Base-by-base conservation (phyloP, 164 flowering plant species). In the Magnolia officinalis region DNA sequence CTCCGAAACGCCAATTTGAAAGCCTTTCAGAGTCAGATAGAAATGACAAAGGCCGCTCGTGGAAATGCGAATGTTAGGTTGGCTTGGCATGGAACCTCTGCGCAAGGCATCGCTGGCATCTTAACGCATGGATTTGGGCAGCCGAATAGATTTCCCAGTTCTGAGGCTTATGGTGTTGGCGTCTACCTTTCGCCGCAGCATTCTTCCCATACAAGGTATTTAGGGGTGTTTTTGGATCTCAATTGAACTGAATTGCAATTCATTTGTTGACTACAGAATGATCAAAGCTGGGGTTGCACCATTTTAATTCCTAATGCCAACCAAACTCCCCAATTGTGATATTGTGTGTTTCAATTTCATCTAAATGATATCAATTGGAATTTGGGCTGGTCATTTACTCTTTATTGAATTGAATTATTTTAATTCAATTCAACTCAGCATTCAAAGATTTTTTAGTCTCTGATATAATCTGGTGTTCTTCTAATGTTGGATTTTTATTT, bases 11-110 rank as follows among this genome's bases (percentile, higher is more conserved):
- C 88, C 16, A 83, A 91, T 6, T 49, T 37, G 10, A 81, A 80
- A 20, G 81, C 77, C 10, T 88, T 89, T 49, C 75, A 65, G 37
- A 86, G 79, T 71, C 88, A 84, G 50, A 24, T 67, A 50, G 88
- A 87, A 75, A 64, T 80, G 7, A 82, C 79, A 0, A 82, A 76
- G 72, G 79, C 71, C 3, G 75, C 83, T 26, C 82, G 91, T 23
- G 89, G 89, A 6, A 20, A 58, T 2, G 58, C 86, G 2, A 87
- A 86, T 31, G 61, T 74, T 29, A 80, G 75, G n/a, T 78, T 78
- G 71, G 91, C 88, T 4, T 91, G 92, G 95, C 71, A 83, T 71
- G 89, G 85, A 23, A 72, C 87, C 0, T 80, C 90, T 1, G 70
- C 71, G 4, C 70, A 79, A 55, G 82, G 65, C 0, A 80, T 87